A percentile compares a stretch with the other conserved stretches of the same genome.
These are phyloP conservation scores for Wickerhamiella nectarea DNA, from an alignment of 805 yeast genomes.

Conservation along the genomic window DNA sequence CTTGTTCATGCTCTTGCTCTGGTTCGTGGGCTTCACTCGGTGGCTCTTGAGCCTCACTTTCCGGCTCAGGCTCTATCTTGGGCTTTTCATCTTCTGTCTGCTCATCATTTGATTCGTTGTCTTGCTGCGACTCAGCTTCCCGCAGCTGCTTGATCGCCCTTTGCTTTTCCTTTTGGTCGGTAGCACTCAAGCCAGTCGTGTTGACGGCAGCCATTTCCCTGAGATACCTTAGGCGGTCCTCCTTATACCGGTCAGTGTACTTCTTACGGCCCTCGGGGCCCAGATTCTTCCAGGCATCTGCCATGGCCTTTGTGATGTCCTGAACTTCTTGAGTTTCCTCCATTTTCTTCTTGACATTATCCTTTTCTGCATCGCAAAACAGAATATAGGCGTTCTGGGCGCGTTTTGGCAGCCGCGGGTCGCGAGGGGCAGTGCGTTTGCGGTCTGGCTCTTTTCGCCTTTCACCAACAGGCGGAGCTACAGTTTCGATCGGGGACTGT, in stretches of 20 bases:
- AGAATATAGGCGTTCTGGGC: conserved; percentile 83
- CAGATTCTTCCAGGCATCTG: conserved; percentile 75
- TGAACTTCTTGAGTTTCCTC: conserved; percentile 31
- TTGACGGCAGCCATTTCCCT: conserved; percentile 52
- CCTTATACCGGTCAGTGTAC: conserved; percentile 60
- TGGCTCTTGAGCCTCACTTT: conserved; percentile 4
- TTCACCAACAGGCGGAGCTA: not conserved
- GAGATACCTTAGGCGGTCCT: conserved; percentile 62
- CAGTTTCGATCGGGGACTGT: conserved; percentile 2
- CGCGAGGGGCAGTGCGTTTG: conserved; percentile 36
- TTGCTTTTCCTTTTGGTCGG: conserved; percentile 18
- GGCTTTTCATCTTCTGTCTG: conserved; percentile 10
- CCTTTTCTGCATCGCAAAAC: conserved; percentile 79
- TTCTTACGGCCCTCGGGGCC: conserved; percentile 56
- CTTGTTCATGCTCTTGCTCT: too few relatives aligned
- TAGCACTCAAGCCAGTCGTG: conserved; percentile 20
- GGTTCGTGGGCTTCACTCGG: conserved; percentile 6
- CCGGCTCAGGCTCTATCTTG: not conserved
- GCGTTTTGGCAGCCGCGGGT: conserved; percentile 75
- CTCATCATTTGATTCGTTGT: conserved; percentile 17
- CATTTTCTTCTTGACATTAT: conserved; percentile 45
- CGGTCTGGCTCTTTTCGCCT: conserved; percentile 9
- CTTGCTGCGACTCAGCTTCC: conserved; percentile 16
- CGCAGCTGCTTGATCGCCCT: conserved; percentile 18
- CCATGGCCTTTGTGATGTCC: conserved; percentile 64